Evolutionary conservation across 257 asterid genomes (phyloP).

Genomic region (Anisodus tanguticus): DNA sequence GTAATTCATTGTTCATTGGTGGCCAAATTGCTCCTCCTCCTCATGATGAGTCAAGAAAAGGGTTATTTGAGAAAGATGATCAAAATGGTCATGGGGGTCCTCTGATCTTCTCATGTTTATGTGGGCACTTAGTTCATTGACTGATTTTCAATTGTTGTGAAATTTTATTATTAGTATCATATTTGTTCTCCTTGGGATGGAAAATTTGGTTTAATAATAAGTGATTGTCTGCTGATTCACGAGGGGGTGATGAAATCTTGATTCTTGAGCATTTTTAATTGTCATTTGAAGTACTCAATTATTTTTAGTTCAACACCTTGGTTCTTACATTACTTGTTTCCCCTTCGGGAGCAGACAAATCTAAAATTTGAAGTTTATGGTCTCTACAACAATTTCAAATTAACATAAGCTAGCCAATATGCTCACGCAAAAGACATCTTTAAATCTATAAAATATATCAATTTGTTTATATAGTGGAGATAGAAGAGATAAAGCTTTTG

Average conservation of each 20-base stretch:
- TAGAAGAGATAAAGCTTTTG: no score
- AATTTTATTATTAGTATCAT: background rate
- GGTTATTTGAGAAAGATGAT: conserved; percentile 37
- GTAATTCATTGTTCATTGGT: conserved; percentile 36
- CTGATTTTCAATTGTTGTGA: conserved; percentile 4
- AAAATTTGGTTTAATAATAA: background rate
- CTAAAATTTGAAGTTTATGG: no score
- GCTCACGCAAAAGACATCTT: no score
- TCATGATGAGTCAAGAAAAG: conserved; percentile 44
- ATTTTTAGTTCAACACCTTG: background rate
- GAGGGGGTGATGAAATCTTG: background rate
- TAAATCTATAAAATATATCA: no score
- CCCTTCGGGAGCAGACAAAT: no score
- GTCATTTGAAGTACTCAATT: background rate
- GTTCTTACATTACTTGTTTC: background rate
- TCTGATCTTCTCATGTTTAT: conserved; percentile 57
- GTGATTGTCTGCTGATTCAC: background rate
- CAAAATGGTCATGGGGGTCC: conserved; percentile 50
- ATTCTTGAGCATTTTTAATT: conserved; percentile 9
- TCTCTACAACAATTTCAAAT: no score
- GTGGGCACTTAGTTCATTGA: conserved; percentile 56
- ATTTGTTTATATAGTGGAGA: no score
- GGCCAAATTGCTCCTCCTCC: conserved; percentile 61
- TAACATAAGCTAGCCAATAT: no score
- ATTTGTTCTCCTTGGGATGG: background rate